A percentile compares a stretch with the other conserved stretches of the same genome.
These are phyloP conservation scores for Acanthochlamys bracteata DNA, from an alignment of 106 monocot genomes.

Conservation along the genomic window DNA sequence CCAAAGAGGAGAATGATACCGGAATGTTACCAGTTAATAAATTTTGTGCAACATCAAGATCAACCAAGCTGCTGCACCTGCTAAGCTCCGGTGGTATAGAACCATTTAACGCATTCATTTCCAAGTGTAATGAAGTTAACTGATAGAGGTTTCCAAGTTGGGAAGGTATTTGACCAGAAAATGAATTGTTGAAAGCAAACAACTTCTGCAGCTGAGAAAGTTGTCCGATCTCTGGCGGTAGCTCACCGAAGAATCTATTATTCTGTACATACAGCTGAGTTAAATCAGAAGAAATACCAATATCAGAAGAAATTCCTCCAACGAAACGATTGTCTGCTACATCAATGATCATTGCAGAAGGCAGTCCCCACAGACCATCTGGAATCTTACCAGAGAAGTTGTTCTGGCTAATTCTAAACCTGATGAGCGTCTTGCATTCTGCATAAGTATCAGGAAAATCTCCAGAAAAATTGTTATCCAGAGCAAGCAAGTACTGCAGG, in stretches of 20 bases:
- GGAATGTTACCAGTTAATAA: conserved; percentile 56
- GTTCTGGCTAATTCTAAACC: conserved; percentile 70
- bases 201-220: conserved; percentile 45
- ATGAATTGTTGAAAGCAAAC: conserved; percentile 48
- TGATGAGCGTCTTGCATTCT: conserved; percentile 41
- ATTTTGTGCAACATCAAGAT: conserved; percentile 56
- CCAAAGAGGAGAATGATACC: conserved; percentile 21
- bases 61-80: conserved; percentile 42
- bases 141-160: conserved; percentile 38
- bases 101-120: conserved; percentile 47
- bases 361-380: conserved; percentile 60
- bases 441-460: conserved; percentile 61
- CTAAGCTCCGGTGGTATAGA: conserved; percentile 44
- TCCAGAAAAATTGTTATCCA: conserved; percentile 76
- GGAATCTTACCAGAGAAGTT: conserved; percentile 40
- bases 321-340: conserved; percentile 54
- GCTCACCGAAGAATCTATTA: conserved; percentile 52
- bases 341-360: conserved; percentile 55
- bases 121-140: conserved; percentile 57
- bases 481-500: conserved; percentile 50
- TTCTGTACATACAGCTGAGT: conserved; percentile 59
- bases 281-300: conserved; percentile 36
- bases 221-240: conserved; percentile 51
- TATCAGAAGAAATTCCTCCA: conserved; percentile 47
- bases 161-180: conserved; percentile 57